Conservation (phyloP, 331 rosid species). For the Malus hybrid region DNA sequence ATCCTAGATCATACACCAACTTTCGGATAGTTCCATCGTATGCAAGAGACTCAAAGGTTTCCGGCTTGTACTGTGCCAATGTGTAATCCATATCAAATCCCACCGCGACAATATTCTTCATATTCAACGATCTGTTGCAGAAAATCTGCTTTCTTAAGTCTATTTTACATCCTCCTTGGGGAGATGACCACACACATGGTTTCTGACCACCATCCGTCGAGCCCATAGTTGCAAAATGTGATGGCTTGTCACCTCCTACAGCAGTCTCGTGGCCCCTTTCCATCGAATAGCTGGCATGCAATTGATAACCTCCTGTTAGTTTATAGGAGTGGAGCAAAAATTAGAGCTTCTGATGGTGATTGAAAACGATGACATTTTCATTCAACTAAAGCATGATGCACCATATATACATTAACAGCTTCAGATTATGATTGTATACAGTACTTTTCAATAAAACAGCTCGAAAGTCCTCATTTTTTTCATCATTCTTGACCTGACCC, state of each 20-base stretch:
- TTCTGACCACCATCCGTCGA: conserved; percentile 16
- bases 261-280: conserved; percentile 38
- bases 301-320: conserved; percentile 39
- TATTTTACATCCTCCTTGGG: conserved; percentile 44
- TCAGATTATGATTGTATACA: background rate
- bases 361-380: conserved; percentile 1
- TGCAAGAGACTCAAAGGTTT: conserved; percentile 94
- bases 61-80: conserved; percentile 92
- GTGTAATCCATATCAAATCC: conserved; percentile 99
- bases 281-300: conserved; percentile 53
- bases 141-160: conserved; percentile 75
- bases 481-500: too few species aligned
- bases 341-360: conserved; percentile 10
- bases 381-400: background rate
- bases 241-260: conserved; percentile 26
- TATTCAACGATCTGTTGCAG: conserved; percentile 90
- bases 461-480: background rate
- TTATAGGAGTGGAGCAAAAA: conserved; percentile 5
- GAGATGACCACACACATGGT: conserved; percentile 63
- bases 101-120: conserved; percentile 88
- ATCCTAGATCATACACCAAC: conserved; percentile 81
- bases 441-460: background rate
- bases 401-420: background rate
- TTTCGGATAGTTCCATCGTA: conserved; percentile 87
- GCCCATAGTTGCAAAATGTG: conserved; percentile 14